Base-by-base conservation (phyloP, 805 yeast species). In the Candida oleophila region DNA sequence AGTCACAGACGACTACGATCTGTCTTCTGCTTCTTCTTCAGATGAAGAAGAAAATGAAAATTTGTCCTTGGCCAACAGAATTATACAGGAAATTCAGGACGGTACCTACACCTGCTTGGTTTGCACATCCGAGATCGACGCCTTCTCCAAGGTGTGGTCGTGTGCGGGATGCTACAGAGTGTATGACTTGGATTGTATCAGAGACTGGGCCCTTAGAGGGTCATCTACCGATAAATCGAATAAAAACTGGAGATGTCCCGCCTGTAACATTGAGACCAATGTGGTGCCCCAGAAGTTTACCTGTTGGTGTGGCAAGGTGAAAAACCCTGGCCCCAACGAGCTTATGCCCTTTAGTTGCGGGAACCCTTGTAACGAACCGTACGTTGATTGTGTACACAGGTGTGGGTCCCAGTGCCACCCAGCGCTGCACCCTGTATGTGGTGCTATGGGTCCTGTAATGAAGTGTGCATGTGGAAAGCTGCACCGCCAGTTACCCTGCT, bases 241-340 rank as follows among this genome's bases (percentile, higher is more conserved):
- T 38, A 78, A 77, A 42, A 70, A 74, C 36, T 90, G 97, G 97
- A 75, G 90, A 56, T 90, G 97, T 64, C 97, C 97, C 0, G 78
- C 87, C 2, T 87, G 96, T 62, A 89, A 81, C 65, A 70, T 65
- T 41, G 80, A 68, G 28, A 67, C 70, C 43, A 69, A 65, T 43
- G 63, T 67, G 56, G 72, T 77, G 39, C 90, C 88, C 33, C 75
- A 65, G 52, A 75, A 63, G 35, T 84, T 79, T 62, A 79, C 79
- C 1, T 90, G 97, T 60, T 90, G 97, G 97, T 90, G 97, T 72
- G 92, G 91, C 1, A 85, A 87, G 56, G 78, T 76, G 2, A 68
- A 79, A 16, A 80, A 87, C 52, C 97, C 97, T 0, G 68, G 61
- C 3, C 64, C 74, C 1, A 82, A 84, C 55, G 64, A 73, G 16